Evolutionary conservation across 768 basidiomycete species (phyloP).

Genomic region (Gelatoporia subvermispora): DNA sequence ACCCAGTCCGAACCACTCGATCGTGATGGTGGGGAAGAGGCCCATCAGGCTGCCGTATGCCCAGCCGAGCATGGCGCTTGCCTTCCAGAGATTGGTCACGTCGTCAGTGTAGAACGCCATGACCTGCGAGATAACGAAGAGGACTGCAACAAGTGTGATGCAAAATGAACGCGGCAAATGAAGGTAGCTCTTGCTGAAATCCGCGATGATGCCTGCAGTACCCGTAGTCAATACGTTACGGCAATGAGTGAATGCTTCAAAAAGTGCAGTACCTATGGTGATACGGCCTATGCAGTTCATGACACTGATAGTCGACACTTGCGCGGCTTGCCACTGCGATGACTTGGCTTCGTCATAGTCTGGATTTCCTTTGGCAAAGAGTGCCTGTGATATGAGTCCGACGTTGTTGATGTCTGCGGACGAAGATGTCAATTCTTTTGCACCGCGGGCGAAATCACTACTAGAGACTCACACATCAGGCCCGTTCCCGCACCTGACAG

Average conservation of each 20-base stretch:
- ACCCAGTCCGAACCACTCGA: conserved; percentile 91
- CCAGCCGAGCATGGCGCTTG: conserved; percentile 49
- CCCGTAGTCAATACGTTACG: background rate
- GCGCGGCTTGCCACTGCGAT: conserved; percentile 72
- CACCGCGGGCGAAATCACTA: background rate
- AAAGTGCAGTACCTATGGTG: conserved; percentile 49
- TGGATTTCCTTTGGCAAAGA: conserved; percentile 56
- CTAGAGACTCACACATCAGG: conserved; percentile 64
- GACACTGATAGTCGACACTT: conserved; percentile 79
- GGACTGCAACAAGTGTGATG: conserved; percentile 56
- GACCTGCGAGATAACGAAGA: conserved; percentile 73
- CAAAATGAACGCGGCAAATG: conserved; percentile 63
- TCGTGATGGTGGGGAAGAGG: conserved; percentile 65
- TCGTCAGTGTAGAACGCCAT: conserved; percentile 49
- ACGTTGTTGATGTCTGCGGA: conserved; percentile 76
- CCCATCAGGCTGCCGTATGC: conserved; percentile 76
- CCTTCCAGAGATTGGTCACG: conserved; percentile 64
- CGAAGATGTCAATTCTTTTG: conserved; percentile 1
- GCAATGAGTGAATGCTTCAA: background rate
- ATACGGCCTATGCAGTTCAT: conserved; percentile 81
- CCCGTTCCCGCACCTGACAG: conserved; percentile 64
- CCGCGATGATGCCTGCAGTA: conserved; percentile 58
- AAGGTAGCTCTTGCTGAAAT: conserved; percentile 53
- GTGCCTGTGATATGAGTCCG: conserved; percentile 69
- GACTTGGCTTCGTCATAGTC: conserved; percentile 65